Conservation (phyloP, 441 rosid species). For the Pelargonium australe region DNA sequence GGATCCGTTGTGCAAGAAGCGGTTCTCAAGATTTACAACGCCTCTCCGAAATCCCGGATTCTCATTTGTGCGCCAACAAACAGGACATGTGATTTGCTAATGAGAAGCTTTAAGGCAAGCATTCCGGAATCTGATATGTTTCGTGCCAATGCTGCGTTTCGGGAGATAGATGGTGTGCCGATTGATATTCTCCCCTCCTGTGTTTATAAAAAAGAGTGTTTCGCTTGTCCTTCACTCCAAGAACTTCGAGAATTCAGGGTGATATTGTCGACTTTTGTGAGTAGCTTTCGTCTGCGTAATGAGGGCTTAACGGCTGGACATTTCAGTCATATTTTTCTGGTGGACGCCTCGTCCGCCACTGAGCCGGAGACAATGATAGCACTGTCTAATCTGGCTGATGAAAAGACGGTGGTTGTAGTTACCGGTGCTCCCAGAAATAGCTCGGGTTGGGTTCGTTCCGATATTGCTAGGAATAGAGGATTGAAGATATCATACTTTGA, state of each 20-base stretch:
- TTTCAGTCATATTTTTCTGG: constrained; percentile 34
- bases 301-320: constrained; percentile 34
- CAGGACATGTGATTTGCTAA: constrained; percentile 34
- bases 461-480: constrained; percentile 29
- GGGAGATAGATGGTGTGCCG: constrained; percentile 30
- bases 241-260: constrained; percentile 25
- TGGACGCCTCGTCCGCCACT: constrained; percentile 33
- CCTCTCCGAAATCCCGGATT: constrained; percentile 12
- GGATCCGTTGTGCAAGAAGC: constrained; percentile 29
- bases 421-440: constrained; percentile 25
- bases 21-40: constrained; percentile 20
- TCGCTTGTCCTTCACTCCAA: constrained; percentile 33
- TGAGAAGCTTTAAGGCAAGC: constrained; percentile 25
- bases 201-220: constrained; percentile 25
- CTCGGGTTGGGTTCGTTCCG: constrained; percentile 26
- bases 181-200: constrained; percentile 29
- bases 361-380: constrained; percentile 41
- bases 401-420: constrained; percentile 27
- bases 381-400: constrained; percentile 26
- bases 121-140: constrained; percentile 28
- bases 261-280: constrained; percentile 32
- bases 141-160: constrained; percentile 42
- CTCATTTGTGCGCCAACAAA: constrained; percentile 36
- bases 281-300: constrained; percentile 30
- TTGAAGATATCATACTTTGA: constrained; percentile 38